A percentile compares a stretch with the other conserved stretches of the same genome.
Evolutionary conservation across 768 basidiomycete genomes (phyloP).

Genomic region (Auriscalpium vulgare): DNA sequence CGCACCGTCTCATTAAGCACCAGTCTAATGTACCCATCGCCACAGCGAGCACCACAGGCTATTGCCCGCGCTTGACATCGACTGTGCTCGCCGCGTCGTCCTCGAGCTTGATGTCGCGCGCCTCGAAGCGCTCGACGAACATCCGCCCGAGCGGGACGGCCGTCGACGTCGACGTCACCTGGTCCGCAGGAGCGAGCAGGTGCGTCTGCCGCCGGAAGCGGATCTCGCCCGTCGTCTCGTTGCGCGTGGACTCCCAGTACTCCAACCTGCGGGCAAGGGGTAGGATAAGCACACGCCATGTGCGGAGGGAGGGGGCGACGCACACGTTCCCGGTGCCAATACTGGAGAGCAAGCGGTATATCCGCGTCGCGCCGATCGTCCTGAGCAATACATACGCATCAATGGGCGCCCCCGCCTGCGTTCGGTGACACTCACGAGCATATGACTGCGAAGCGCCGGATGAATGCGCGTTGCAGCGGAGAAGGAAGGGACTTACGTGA

Average conservation of each 20-base stretch:
- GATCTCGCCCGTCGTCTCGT: slow-evolving; percentile 13
- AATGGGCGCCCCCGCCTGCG: not conserved
- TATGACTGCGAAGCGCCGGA: slow-evolving; percentile 1
- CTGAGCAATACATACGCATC: not conserved
- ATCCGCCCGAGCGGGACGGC: not conserved
- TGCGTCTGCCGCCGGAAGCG: slow-evolving; percentile 15
- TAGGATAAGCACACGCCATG: no score
- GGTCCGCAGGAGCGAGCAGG: not conserved
- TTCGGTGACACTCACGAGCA: slow-evolving; percentile 10
- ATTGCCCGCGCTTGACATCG: not conserved
- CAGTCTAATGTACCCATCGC: no score
- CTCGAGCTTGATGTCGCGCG: slow-evolving; percentile 9
- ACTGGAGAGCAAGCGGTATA: slow-evolving; percentile 12
- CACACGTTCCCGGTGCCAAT: slow-evolving; percentile 9
- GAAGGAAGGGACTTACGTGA: slow-evolving; percentile 2
- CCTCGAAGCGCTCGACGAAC: slow-evolving; percentile 13
- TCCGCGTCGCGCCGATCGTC: slow-evolving; percentile 13
- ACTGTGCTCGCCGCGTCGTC: not conserved
- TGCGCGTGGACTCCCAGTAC: slow-evolving; percentile 12
- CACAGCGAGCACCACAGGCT: not conserved
- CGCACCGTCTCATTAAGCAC: no score
- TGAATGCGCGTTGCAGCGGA: not conserved
- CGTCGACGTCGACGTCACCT: not conserved
- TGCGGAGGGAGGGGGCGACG: not conserved
- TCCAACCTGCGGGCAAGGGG: slow-evolving; percentile 3